Base-by-base conservation (phyloP, 192 early-diverging fungal genomes). In the Linnemannia schmuckeri region DNA sequence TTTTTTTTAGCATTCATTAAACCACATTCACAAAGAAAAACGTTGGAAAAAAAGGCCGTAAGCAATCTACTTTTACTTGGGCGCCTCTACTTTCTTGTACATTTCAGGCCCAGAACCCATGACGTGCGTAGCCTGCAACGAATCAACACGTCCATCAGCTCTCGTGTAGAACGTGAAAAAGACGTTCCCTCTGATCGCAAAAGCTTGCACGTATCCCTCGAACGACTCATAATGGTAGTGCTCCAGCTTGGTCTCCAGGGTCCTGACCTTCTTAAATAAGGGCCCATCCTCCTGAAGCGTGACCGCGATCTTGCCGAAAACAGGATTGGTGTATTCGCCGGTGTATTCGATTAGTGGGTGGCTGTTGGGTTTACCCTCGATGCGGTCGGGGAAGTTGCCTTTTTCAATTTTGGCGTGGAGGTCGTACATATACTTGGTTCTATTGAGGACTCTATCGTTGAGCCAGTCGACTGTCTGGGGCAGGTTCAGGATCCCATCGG, bases 211-310 rank as follows among this genome's bases (percentile, higher is more conserved):
- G 13, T 46, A 15, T 5, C 52, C 55, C n/a, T 9, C 63, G 54
- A 79, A 79, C 0, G 78, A 79, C 12, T 79, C 78, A 7, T 40
- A 79, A n/a, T 79, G 78, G 10, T 75, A 75, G 33, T 84, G 82
- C 22, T 84, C 76, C 70, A 84, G 35, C 69, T 52, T 74, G 38
- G 40, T 41, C 30, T 78, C 77, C 40, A 44, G 46, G 6, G 4
- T 52, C 38, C 33, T 30, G 38, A 73, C n/a, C 37, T 75, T 74
- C 38, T 71, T 42, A 47, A 35, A 15, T 49, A 84, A 42, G 13
- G 27, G 5, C 18, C 47, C 71, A 18, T 27, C 27, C 27, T 72
- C 40, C 38, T 80, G 49, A 13, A 79, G n/a, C 24, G 57, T 47
- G 15, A 84, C 54, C 7, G 24, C 24, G 30, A 84, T 61, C 20